A percentile compares a stretch with the other conserved stretches of the same genome.
Conservation (phyloP, 352 stramenopile species). For the Phytophthora pistaciae region DNA sequence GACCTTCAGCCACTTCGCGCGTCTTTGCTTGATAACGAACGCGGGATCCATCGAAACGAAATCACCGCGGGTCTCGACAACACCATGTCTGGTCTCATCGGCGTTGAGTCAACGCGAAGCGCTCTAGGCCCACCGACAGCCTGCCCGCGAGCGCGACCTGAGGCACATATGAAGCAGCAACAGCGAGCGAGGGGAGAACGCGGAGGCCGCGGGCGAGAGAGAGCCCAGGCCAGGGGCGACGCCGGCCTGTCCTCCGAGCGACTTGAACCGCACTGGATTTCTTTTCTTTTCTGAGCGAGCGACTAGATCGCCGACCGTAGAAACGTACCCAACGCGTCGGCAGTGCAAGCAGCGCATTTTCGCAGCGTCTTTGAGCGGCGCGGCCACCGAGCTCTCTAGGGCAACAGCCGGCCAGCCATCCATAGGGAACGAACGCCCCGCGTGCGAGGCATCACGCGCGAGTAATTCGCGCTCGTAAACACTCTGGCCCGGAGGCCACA, state of each 20-base stretch:
- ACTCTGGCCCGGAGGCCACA: neutral
- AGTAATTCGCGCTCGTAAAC: conserved; percentile 20
- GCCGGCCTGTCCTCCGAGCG: neutral
- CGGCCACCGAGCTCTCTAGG: neutral
- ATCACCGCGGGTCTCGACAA: conserved; percentile 1
- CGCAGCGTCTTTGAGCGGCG: conserved; percentile 1
- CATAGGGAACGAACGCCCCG: conserved; percentile 3
- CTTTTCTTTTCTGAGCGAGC: neutral
- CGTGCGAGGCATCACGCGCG: neutral
- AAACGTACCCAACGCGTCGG: neutral
- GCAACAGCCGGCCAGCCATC: conserved; percentile 11
- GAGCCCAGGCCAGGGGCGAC: too few species aligned
- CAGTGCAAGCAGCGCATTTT: neutral
- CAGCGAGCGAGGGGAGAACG: neutral
- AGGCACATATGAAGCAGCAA: neutral
- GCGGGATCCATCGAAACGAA: conserved; percentile 6
- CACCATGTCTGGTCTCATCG: neutral
- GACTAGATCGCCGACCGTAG: neutral
- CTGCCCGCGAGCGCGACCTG: neutral
- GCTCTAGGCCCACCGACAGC: neutral
- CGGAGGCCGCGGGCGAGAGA: neutral
- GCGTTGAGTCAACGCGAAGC: neutral
- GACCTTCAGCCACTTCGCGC: neutral
- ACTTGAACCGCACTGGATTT: neutral
- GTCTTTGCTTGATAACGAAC: conserved; percentile 1